Conservation (phyloP, 768 basidiomycete species). For the Tulasnella sp. region DNA sequence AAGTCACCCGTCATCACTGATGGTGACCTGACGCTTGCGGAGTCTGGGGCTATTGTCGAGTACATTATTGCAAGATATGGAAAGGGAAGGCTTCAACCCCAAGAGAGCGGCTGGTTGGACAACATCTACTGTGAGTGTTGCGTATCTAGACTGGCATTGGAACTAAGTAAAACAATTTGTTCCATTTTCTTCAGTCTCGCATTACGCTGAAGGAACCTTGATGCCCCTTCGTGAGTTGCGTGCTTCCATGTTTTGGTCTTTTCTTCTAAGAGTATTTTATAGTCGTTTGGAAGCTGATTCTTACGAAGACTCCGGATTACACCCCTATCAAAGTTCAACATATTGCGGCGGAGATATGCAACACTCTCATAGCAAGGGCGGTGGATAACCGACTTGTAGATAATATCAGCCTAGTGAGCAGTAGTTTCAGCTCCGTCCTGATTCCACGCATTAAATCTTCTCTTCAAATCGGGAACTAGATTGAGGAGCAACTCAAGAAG, state of each 20-base stretch:
- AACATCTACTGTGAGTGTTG: constrained; percentile 36
- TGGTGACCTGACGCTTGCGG: constrained; percentile 50
- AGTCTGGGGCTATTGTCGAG: constrained; percentile 53
- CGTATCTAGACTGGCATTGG: not conserved
- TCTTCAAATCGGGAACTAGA: constrained; percentile 38
- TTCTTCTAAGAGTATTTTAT: not conserved
- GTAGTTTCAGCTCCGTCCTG: not conserved
- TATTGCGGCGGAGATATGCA: constrained; percentile 33
- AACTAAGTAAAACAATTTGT: not conserved
- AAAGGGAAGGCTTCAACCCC: constrained; percentile 37
- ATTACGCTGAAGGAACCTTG: constrained; percentile 40
- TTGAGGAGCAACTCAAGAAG: constrained; percentile 48
- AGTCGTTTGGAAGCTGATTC: constrained; percentile 37
- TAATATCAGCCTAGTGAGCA: constrained; percentile 41
- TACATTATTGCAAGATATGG: constrained; percentile 52
- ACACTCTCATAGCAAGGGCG: constrained; percentile 33
- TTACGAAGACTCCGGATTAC: constrained; percentile 32
- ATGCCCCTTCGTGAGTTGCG: constrained; percentile 36
- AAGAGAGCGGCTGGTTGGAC: constrained; percentile 34
- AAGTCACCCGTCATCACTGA: constrained; percentile 55
- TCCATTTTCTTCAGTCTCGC: constrained; percentile 34
- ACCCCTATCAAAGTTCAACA: constrained; percentile 37
- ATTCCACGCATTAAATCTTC: not conserved
- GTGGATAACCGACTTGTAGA: constrained; percentile 43
- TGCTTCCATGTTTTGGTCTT: not conserved